Percentiles rank a stretch among this genome's conserved stretches.
These are phyloP conservation scores for Adenanthera pavonina DNA, from an alignment of 306 rosid genomes.

Conservation along the genomic window DNA sequence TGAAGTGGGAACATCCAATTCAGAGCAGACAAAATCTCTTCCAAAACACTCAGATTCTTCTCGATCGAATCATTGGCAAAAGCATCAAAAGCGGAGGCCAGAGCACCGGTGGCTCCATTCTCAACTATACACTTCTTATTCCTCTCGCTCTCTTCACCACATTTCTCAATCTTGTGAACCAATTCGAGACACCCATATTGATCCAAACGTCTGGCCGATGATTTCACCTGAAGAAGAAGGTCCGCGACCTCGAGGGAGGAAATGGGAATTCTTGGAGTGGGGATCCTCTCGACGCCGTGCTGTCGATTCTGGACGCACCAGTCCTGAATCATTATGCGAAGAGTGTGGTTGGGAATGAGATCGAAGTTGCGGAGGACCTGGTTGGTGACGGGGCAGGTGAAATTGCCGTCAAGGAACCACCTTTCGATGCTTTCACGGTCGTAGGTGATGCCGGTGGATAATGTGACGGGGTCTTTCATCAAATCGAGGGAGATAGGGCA, in stretches of 20 bases:
- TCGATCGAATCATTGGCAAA: slow-evolving; percentile 55
- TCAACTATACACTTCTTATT: slow-evolving; percentile 56
- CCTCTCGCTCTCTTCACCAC: slow-evolving; percentile 65
- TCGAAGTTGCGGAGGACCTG: slow-evolving; percentile 58
- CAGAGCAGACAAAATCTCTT: slow-evolving; percentile 60
- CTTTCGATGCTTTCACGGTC: slow-evolving; percentile 71
- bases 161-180: slow-evolving; percentile 50
- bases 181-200: slow-evolving; percentile 50
- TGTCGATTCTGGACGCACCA: slow-evolving; percentile 67
- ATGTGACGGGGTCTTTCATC: slow-evolving; percentile 86
- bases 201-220: slow-evolving; percentile 40
- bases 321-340: slow-evolving; percentile 73
- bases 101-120: slow-evolving; percentile 54
- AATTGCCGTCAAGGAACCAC: slow-evolving; percentile 76
- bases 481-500: slow-evolving; percentile 78
- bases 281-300: slow-evolving; percentile 66
- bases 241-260: slow-evolving; percentile 50
- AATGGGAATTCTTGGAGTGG: slow-evolving; percentile 69
- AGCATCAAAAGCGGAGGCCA: slow-evolving; percentile 58
- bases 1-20: slow-evolving; percentile 72
- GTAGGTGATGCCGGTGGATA: slow-evolving; percentile 77
- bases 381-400: slow-evolving; percentile 68
- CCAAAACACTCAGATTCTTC: slow-evolving; percentile 48
- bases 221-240: slow-evolving; percentile 38
- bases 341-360: slow-evolving; percentile 70